Conservation (phyloP, 192 early-diverging fungal species). For the Podila clonocystis region DNA sequence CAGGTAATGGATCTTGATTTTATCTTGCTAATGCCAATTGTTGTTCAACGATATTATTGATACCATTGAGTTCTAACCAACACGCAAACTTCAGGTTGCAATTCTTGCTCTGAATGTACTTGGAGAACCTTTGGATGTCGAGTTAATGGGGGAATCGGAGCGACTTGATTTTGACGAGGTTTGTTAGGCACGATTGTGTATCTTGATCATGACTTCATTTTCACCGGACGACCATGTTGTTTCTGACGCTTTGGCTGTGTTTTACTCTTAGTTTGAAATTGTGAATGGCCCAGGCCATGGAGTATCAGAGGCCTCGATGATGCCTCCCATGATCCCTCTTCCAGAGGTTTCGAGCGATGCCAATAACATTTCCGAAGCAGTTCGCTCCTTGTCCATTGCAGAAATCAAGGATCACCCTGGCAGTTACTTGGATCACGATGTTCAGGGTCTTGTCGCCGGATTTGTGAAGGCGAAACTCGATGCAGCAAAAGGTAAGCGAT, state of each 20-base stretch:
- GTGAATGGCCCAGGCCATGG: constrained; percentile 48
- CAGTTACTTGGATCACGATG: constrained; percentile 38
- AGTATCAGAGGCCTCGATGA: constrained; percentile 21
- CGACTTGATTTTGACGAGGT: constrained; percentile 37
- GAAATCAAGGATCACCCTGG: constrained; percentile 26
- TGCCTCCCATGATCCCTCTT: constrained; percentile 3
- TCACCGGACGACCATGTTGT: too few species aligned
- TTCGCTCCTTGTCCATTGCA: constrained; percentile 20
- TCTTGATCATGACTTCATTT: background rate
- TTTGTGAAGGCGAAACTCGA: constrained; percentile 44
- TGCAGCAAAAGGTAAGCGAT: constrained; percentile 28
- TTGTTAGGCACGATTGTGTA: background rate
- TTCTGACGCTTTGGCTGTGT: too few species aligned
- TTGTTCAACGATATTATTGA: background rate
- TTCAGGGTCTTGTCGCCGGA: constrained; percentile 10
- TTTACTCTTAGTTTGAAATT: constrained; percentile 18
- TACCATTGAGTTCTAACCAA: background rate
- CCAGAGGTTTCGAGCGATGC: constrained; percentile 9
- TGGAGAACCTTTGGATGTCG: constrained; percentile 59
- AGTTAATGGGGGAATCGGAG: constrained; percentile 34
- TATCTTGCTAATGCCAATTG: background rate
- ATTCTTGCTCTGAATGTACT: constrained; percentile 70
- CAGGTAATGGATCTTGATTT: constrained; percentile 58
- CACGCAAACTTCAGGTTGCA: constrained; percentile 58
- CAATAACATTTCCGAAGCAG: constrained; percentile 15